Evolutionary conservation across 83 land plant species (phyloP).

Genomic region (Picea abies): DNA sequence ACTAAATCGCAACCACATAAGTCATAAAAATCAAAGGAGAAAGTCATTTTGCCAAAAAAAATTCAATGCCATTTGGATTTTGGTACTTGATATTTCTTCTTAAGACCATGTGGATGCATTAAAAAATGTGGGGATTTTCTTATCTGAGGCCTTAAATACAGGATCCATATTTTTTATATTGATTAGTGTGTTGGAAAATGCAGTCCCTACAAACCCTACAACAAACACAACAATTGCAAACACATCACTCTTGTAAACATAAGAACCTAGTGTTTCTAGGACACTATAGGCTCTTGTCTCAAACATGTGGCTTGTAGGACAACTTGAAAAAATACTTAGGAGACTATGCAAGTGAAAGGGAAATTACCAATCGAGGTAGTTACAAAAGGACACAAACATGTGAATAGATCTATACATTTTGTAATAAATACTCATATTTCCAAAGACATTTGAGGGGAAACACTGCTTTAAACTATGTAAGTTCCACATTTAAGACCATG

Average conservation of each 20-base stretch:
- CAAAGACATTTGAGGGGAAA: too few relatives aligned
- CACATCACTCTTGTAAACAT: slow-evolving; percentile 74
- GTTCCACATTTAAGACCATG: too few relatives aligned
- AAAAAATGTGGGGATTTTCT: slow-evolving; percentile 83
- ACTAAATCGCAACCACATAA: slow-evolving; percentile 65
- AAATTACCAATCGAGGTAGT: too few relatives aligned
- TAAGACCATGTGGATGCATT: slow-evolving; percentile 91
- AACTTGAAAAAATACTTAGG: slow-evolving; percentile 54
- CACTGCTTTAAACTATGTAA: too few relatives aligned
- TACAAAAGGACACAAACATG: too few relatives aligned
- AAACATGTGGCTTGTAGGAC: slow-evolving; percentile 89
- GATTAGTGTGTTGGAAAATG: slow-evolving; percentile 76
- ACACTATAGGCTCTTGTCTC: slow-evolving; percentile 66
- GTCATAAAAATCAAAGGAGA: slow-evolving; percentile 67
- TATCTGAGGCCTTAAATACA: slow-evolving; percentile 72
- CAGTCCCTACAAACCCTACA: slow-evolving; percentile 70
- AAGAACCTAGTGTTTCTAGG: slow-evolving; percentile 60
- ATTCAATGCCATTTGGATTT: slow-evolving; percentile 86
- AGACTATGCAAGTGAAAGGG: slow-evolving; percentile 4
- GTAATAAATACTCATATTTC: too few relatives aligned
- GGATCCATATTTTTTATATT: slow-evolving; percentile 82
- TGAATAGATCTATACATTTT: too few relatives aligned
- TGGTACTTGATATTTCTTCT: slow-evolving; percentile 92
- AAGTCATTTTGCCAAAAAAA: slow-evolving; percentile 49
- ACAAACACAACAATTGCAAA: slow-evolving; percentile 66